Base-by-base conservation (phyloP, 208 protist genomes). In the Kentomonas sorsogonicus region DNA sequence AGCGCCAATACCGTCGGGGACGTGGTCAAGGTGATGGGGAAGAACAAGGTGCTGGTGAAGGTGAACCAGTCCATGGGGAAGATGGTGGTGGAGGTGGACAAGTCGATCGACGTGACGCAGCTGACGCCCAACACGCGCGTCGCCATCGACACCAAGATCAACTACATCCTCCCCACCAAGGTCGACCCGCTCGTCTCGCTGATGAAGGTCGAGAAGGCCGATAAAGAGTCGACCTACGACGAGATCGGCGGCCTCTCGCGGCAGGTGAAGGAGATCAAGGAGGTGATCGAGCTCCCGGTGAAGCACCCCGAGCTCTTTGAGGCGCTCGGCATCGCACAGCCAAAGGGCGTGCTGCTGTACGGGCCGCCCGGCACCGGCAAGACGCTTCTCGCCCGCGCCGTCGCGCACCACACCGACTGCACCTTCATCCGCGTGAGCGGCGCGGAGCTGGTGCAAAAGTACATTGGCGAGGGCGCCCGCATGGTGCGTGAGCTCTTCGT, bases 401-500 rank as follows among this genome's bases (percentile, higher is more conserved):
- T 99, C 20, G 98, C 98, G 1, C 98, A 99, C 70, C 98, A 99
- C 91, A 99, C 98, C 0, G 95, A 98, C 22, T 97, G 93, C 74
- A 96, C 87, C 26, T 99, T 99, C 73, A 99, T 99, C 69, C 95
- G 99, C 40, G 98, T 99, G 3, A 99, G 96, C 47, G 99, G 99
- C 20, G 97, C 95, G 27, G 98, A 99, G 83, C 85, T 99, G 45
- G 98, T 99, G 57, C 98, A 99, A 71, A 99, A 99, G 83, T 99
- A 99, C 88, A 99, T 99, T 74, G 98, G 99, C 55, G 98, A 99
- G 75, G 99, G 98, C 43, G 93, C 97, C 20, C 79, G 98, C 40
- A 99, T 99, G 96, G 99, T 99, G 44, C 93, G 98, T 54, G 98
- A 99, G 78, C 86, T 99, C 7, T 99, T 99, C 79, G 97, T 99